Base-by-base conservation (phyloP, 768 basidiomycete species). In the Psilocybe sp. region DNA sequence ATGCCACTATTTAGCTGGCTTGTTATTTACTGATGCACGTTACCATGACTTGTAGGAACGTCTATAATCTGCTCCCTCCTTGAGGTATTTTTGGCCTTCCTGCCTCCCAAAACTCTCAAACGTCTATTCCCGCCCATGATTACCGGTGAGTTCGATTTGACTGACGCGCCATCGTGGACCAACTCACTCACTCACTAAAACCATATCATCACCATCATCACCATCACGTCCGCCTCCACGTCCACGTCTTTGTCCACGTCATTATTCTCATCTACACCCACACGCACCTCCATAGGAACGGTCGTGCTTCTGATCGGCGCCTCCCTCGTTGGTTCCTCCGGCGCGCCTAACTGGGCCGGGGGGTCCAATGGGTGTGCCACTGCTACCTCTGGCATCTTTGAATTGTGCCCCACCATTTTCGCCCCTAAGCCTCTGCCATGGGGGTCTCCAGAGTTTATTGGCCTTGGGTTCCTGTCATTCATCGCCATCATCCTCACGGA, bases 391-490 rank as follows among this genome's bases (percentile, higher is more conserved):
- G 86, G 87, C 2, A 76, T 84, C 46, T 91, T 87, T 60, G 63
- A 70, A 51, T 69, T 89, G 2, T 93, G 89, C 56, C 90, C 88
- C 0, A 82, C 76, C 12, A 85, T 82, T 39, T 63, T 67, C 32
- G 87, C 88, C 5, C 87, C 87, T 4, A 71, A 80, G 15, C 11
- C 23, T 40, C 28, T 45, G 4, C n/a, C 40, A 16, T 92, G 87
- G 87, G 90, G 86, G 8, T 84, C 84, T 0, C 83, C 90, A 0
- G 77, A 90, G 61, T 89, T 89, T 69, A 85, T 92, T 43, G 90
- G 91, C 3, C 78, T 93, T 20, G 91, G 91, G 0, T 92, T 93
- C 73, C 71, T 92, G 36, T 84, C 84, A 1, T 92, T 92, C 67
- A 60, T 83, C 44, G 73, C 77, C n/a, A 90, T 91, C 55, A 76